Base-by-base conservation (phyloP, 2,329 filamentous ascomycete genomes). In the Ascochyta pisi region DNA sequence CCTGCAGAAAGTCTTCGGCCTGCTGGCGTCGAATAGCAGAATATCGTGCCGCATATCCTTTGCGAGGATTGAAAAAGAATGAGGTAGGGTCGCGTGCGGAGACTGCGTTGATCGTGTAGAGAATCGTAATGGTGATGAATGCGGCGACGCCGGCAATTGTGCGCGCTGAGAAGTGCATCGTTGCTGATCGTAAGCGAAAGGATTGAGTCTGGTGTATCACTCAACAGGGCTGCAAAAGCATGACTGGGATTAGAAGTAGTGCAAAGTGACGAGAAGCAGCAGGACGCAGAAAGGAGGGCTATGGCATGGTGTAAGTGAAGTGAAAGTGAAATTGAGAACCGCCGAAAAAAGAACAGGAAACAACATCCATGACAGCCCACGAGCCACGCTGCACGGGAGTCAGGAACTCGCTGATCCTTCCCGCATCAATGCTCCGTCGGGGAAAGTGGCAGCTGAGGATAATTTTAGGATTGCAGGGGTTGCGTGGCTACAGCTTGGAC, bases 71-170 rank as follows among this genome's bases (percentile, higher is more conserved):
- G 68, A 75, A 76, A 66, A 75, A 75, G 39, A 71, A 34, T 27
- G 72, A 75, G 6, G 73, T 76, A 1, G 73, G 73, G 49, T 75
- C 73, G 54, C 67, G 69, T 5, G 66, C 62, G 13, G 66, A 67
- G 50, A 65, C 54, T 23, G 63, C 59, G 48, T 65, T 66, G 50
- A 71, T 54, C 15, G 61, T 65, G 59, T 69, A 68, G 19, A 70
- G 34, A 31, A 64, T 52, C 29, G 60, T 55, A 37, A 69, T 37
- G 46, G 58, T 54, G 33, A 66, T 29, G 26, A 67, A 60, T 45
- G 54, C 48, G 41, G 59, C 52, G 31, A 68, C 45, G 57, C 56
- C 61, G 44, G 60, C 58, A 22, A 67, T 29, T 15, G 66, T 53
- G 57, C 69, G 68, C 23, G 63, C 43, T n/a, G 63, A 65, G 42